Evolutionary conservation across 2,329 filamentous ascomycete species (phyloP), one percentile per base, ranked within the genome.

Genomic region (Aspergillus glaucus): DNA sequence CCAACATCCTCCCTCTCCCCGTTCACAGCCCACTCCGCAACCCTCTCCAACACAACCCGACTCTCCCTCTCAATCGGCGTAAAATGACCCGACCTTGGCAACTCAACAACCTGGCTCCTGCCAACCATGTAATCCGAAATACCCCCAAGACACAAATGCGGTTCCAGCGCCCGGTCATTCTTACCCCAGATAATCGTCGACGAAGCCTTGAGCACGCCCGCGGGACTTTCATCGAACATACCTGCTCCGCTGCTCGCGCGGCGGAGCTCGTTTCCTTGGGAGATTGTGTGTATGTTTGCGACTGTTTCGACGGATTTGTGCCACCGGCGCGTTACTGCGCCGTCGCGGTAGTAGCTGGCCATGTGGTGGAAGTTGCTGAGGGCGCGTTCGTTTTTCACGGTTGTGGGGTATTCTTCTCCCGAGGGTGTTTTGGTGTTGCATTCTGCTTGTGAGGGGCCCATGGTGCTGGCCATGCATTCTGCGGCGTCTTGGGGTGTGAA

Each of bases 111-210:
- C 55, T 80, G 75, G 48, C 77, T 79, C 19, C 69, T 68, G 49
- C 62, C 66, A 14, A 67, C 65, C 15, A 81, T 67, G 53, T 77
- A 80, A 46, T 79, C 75, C 1, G 68, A 67, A 21, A 81, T 72
- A 0, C 78, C 78, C 46, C 79, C 75, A 22, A 82, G 60, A 22
- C 69, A 73, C 24, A 82, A 62, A 10, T 66, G 62, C 39, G 62
- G 63, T 44, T 79, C 73, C 34, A 82, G 70, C 5, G 78, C 79
- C 9, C 67, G 57, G 57, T 83, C 80, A 19, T 69, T 57, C 54
- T 75, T 63, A 2, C 79, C 80, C 66, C 78, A 79, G 37, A 83
- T 52, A 15, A 82, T 59, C 5, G 78, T 81, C 12, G 76, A 68
- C 15, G 73, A 74, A 9, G 76, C 77, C 50, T 75, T 76, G 19